Base-by-base conservation (phyloP, 352 stramenopile genomes). In the Pythium angustatum region DNA sequence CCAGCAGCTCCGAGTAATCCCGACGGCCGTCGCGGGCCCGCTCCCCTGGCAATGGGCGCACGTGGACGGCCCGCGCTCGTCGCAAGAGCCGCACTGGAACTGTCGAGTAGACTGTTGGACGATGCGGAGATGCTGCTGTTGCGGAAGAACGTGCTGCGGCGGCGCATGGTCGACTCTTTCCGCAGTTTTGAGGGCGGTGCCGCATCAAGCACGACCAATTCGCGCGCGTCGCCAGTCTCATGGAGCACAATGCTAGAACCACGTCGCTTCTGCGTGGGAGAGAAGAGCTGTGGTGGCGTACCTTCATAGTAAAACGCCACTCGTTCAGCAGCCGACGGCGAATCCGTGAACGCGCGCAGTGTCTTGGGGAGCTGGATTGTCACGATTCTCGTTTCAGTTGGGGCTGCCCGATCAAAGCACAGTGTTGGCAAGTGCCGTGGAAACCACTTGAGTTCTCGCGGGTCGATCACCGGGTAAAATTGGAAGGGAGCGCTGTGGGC, bases 401-500 rank as follows among this genome's bases (percentile, higher is more conserved):
- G 70, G 44, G 71, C 30, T 2, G 53, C 41, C 10, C 80, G 78
- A 30, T 83, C 64, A 7, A 83, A 69, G 26, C 65, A 76, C 17
- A 75, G 71, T 1, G 77, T 79, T 1, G 83, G 80, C 11, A 91
- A 51, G 40, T 91, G 78, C 15, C 73, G 71, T 3, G 83, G 83
- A 4, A 62, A 77, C 83, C 80, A 90, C 47, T 78, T 81, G 31
- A 88, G 51, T 12, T 87, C 78, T 6, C 28, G 57, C 10, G 73
- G 61, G 9, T 83, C 67, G 10, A 85, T 47, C 3, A 83, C 73
- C 1, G 76, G 67, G 54, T 91, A 86, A 55, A 87, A 91, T 21
- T 88, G 72, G 38, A 90, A 91, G 15, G 73, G 63, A 21, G 84
- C 79, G 44, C 81, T 89, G 40, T 91, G 83, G 2, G 80, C 79